A percentile compares a stretch with the other conserved stretches of the same genome.
Conservation (phyloP, 768 basidiomycete species). For the Lyophyllum decastes region DNA sequence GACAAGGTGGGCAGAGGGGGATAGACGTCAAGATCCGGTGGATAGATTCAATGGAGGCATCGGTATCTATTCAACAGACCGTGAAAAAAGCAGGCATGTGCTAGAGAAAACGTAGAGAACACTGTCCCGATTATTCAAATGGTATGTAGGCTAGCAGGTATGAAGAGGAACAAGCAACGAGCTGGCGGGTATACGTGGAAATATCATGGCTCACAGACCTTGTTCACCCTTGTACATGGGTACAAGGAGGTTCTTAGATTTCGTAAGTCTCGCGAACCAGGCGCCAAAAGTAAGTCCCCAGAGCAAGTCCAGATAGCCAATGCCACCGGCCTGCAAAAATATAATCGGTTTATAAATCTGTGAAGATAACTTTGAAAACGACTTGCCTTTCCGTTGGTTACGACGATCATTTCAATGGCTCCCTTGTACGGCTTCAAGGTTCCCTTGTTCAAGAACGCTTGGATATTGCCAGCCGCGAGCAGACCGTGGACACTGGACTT, state of each 20-base stretch:
- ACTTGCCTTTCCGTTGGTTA: slow-evolving; percentile 59
- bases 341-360: not conserved
- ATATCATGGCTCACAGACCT: slow-evolving; percentile 7
- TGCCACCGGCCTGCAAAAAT: slow-evolving; percentile 38
- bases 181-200: not conserved
- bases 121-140: not conserved
- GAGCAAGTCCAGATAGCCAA: slow-evolving; percentile 42
- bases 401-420: slow-evolving; percentile 52
- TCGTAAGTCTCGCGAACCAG: slow-evolving; percentile 41
- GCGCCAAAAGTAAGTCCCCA: slow-evolving; percentile 51
- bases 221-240: slow-evolving; percentile 18
- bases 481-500: slow-evolving; percentile 48
- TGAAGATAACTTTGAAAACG: not conserved
- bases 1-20: too few species aligned
- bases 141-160: not conserved
- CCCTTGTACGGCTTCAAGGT: slow-evolving; percentile 46
- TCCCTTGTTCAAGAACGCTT: slow-evolving; percentile 39
- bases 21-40: too few species aligned
- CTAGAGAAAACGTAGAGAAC: too few species aligned
- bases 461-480: slow-evolving; percentile 51
- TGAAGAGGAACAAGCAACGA: not conserved
- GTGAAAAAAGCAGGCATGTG: too few species aligned
- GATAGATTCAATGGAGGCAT: not conserved
- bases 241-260: slow-evolving; percentile 35
- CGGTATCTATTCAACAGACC: not conserved